Evolutionary conservation across 805 yeast genomes (phyloP).

Genomic region (Metschnikowia gelsemii): DNA sequence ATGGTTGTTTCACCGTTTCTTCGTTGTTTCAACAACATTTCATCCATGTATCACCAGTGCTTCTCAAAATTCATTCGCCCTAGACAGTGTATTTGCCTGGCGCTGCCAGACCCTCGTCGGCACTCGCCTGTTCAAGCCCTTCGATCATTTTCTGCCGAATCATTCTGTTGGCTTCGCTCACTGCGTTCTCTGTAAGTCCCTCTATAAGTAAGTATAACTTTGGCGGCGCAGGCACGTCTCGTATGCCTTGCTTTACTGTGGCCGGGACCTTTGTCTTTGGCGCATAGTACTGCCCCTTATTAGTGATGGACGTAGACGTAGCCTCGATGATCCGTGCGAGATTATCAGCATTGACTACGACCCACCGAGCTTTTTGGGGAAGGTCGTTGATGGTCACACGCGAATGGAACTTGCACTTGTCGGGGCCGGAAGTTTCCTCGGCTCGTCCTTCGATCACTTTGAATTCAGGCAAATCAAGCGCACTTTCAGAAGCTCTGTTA

Average conservation of each 20-base stretch:
- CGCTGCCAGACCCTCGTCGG: constrained; percentile 42
- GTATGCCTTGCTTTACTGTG: constrained; percentile 49
- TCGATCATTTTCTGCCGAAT: constrained; percentile 55
- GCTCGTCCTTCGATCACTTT: constrained; percentile 51
- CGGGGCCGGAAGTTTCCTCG: constrained; percentile 57
- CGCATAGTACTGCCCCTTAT: constrained; percentile 70
- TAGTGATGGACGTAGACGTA: constrained; percentile 74
- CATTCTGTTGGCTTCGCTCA: constrained; percentile 56
- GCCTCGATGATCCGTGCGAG: constrained; percentile 63
- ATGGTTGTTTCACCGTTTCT: too few relatives aligned
- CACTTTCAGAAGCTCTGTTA: neutral
- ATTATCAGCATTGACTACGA: constrained; percentile 65
- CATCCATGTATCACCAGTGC: too few relatives aligned
- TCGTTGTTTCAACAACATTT: too few relatives aligned
- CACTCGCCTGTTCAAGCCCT: constrained; percentile 52
- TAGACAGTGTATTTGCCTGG: constrained; percentile 52
- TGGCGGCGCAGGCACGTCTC: constrained; percentile 56
- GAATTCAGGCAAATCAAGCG: constrained; percentile 40
- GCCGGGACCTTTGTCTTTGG: constrained; percentile 44
- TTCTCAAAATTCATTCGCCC: too few relatives aligned
- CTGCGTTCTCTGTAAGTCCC: constrained; percentile 60
- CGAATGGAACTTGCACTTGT: constrained; percentile 57
- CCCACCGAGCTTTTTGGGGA: constrained; percentile 80
- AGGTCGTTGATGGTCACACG: constrained; percentile 77
- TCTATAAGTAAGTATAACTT: constrained; percentile 79